Conservation (phyloP, 495 filamentous ascomycete genomes). For the Talaromyces thailandensis region DNA sequence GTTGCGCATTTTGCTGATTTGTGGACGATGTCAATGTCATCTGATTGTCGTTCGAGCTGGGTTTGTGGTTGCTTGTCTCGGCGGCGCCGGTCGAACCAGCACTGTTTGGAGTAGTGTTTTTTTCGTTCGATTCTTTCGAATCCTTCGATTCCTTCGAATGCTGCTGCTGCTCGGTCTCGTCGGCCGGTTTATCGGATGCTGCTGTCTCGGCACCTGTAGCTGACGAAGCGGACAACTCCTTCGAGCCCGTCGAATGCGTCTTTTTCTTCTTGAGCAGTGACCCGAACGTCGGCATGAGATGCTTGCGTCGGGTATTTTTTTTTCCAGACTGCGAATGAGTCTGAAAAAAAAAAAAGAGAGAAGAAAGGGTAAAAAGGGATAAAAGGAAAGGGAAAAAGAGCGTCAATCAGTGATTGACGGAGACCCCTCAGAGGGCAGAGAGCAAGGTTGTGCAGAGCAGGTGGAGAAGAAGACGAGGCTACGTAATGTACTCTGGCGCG, state of each 20-base stretch:
- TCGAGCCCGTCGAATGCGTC: slow-evolving; percentile 60
- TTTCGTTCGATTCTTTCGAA: slow-evolving; percentile 10
- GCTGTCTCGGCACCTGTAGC: slow-evolving; percentile 33
- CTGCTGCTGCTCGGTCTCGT: slow-evolving; percentile 8
- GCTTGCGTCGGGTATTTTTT: not conserved
- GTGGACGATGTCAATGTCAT: slow-evolving; percentile 1
- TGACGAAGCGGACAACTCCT: slow-evolving; percentile 47
- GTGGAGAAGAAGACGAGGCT: not conserved
- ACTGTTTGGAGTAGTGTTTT: no score
- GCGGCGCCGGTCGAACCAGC: slow-evolving; percentile 27
- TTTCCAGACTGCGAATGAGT: slow-evolving; percentile 9
- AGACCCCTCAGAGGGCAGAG: not conserved
- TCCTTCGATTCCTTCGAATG: slow-evolving; percentile 8
- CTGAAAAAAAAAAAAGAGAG: slow-evolving; percentile 7
- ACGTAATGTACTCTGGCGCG: not conserved
- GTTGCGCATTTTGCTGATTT: slow-evolving; percentile 1
- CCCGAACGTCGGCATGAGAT: slow-evolving; percentile 38
- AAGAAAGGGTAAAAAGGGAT: slow-evolving; percentile 5
- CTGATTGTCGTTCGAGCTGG: not conserved
- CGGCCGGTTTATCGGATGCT: slow-evolving; percentile 19
- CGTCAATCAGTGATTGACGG: not conserved
- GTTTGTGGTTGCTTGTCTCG: slow-evolving; percentile 14
- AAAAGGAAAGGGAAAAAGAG: not conserved
- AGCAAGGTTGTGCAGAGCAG: not conserved
- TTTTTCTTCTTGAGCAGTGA: slow-evolving; percentile 96